Conservation (phyloP, 1,284 basidiomycete genomes). For the Rhodotorula sp. region DNA sequence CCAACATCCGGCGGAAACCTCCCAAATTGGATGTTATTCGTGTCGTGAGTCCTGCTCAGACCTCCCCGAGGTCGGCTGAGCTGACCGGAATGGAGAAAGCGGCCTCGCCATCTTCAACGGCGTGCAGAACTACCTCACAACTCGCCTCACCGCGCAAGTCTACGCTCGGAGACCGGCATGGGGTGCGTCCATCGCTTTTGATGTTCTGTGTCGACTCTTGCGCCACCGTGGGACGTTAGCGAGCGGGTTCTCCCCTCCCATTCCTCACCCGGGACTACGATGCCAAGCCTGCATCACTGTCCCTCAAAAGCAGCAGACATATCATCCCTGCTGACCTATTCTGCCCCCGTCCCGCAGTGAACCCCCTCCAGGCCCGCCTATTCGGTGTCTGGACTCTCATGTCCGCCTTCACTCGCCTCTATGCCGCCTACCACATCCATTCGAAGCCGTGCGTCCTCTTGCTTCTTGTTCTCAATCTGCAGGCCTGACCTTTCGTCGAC, state of each 20-base stretch:
- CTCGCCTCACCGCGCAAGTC: conserved; percentile 71
- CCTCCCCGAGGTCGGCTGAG: too few relatives aligned
- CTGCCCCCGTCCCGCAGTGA: conserved; percentile 59
- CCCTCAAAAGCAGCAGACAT: too few relatives aligned
- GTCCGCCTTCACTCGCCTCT: conserved; percentile 72
- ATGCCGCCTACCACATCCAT: conserved; percentile 82
- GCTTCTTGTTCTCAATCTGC: not conserved
- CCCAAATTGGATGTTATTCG: conserved; percentile 79
- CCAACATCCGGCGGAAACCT: conserved; percentile 50
- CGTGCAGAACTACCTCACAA: conserved; percentile 72
- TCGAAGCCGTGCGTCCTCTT: conserved; percentile 64
- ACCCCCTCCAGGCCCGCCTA: conserved; percentile 74
- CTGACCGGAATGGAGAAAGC: conserved; percentile 7
- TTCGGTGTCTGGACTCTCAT: conserved; percentile 86
- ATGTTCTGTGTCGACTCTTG: too few relatives aligned
- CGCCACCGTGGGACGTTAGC: too few relatives aligned
- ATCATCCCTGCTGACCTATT: not conserved
- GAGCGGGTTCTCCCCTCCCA: too few relatives aligned
- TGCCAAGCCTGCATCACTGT: too few relatives aligned
- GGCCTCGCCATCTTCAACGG: conserved; percentile 77
- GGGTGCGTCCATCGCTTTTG: conserved; percentile 44
- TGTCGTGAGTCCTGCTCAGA: conserved; percentile 52
- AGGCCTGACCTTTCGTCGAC: not conserved
- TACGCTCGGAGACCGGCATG: conserved; percentile 62
- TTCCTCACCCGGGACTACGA: too few relatives aligned